phyloP scores from a whole-genome alignment of 2,329 filamentous ascomycete genomes.

The Gyromitra esculenta region DNA sequence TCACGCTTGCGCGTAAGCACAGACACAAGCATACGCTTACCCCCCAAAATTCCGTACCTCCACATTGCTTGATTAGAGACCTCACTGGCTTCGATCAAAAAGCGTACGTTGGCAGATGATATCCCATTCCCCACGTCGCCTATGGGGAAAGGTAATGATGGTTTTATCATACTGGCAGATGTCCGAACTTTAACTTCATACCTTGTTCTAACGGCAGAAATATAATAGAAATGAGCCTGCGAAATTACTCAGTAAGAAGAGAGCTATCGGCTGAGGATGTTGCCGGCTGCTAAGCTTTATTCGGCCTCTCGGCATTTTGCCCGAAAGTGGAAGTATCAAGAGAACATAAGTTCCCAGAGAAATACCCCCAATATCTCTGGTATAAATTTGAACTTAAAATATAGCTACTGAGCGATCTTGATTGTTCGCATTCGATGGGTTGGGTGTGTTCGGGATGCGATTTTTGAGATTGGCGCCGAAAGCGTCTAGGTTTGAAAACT shows the following conservation, averaged over 20 bases:
- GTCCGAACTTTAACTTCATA: slow-evolving; percentile 14
- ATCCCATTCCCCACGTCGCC: slow-evolving; percentile 21
- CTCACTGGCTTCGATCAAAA: slow-evolving; percentile 22
- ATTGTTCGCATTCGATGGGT: slow-evolving; percentile 22
- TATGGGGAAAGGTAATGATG: slow-evolving; percentile 7
- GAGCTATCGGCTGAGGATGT: neutral
- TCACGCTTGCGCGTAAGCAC: slow-evolving; percentile 35
- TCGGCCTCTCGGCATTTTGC: slow-evolving; percentile 34
- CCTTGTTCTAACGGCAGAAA: neutral
- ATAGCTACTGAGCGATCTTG: slow-evolving; percentile 31
- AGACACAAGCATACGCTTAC: slow-evolving; percentile 27
- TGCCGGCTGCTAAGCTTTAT: neutral
- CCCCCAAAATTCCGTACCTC: slow-evolving; percentile 14
- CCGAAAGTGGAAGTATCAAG: slow-evolving; percentile 25
- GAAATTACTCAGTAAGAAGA: neutral
- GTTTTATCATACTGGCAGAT: slow-evolving; percentile 18
- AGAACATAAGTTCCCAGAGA: slow-evolving; percentile 8
- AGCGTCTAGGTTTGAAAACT: slow-evolving; percentile 11
- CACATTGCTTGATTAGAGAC: slow-evolving; percentile 27
- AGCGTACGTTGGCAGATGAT: slow-evolving; percentile 23
- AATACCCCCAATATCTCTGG: slow-evolving; percentile 13
- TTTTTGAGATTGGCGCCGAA: slow-evolving; percentile 34
- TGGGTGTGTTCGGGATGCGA: slow-evolving; percentile 23
- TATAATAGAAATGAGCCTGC: slow-evolving; percentile 10
- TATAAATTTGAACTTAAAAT: slow-evolving; percentile 5